Evolutionary conservation across 2,329 filamentous ascomycete genomes (phyloP).

Genomic region (Xylaria sp.): DNA sequence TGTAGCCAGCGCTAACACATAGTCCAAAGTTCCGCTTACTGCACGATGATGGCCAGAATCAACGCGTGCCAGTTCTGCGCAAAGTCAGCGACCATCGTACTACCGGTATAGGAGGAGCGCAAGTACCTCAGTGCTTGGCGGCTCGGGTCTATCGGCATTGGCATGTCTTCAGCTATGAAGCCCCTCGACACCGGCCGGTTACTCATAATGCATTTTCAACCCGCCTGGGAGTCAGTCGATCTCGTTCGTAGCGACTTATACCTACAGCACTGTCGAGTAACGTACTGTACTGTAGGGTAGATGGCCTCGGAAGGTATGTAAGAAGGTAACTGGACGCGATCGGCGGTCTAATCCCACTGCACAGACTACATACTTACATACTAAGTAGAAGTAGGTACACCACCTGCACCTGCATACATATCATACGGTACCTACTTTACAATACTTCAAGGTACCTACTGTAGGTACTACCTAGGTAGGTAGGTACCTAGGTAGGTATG

Average conservation of each 20-base stretch:
- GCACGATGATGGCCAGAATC: slow-evolving; percentile 2
- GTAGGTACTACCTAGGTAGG: no score
- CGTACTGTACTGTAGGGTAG: background rate
- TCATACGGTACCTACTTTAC: no score
- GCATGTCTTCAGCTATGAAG: background rate
- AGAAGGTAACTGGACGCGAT: slow-evolving; percentile 7
- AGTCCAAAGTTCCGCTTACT: background rate
- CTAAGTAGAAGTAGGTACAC: background rate
- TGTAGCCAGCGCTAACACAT: background rate
- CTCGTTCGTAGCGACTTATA: background rate
- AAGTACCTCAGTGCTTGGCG: slow-evolving; percentile 6
- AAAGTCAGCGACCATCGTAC: background rate
- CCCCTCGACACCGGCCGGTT: background rate
- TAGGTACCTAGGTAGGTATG: background rate
- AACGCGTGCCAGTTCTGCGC: background rate
- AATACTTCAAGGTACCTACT: no score
- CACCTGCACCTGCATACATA: background rate
- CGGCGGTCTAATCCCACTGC: background rate
- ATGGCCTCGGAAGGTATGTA: background rate
- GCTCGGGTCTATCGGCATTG: slow-evolving; percentile 23
- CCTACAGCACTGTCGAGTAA: no score
- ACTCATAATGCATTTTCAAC: slow-evolving; percentile 10
- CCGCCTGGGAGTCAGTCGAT: background rate
- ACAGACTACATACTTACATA: background rate
- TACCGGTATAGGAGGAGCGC: background rate